phyloP scores from a whole-genome alignment of 83 land plant species.

The Larix sibirica region DNA sequence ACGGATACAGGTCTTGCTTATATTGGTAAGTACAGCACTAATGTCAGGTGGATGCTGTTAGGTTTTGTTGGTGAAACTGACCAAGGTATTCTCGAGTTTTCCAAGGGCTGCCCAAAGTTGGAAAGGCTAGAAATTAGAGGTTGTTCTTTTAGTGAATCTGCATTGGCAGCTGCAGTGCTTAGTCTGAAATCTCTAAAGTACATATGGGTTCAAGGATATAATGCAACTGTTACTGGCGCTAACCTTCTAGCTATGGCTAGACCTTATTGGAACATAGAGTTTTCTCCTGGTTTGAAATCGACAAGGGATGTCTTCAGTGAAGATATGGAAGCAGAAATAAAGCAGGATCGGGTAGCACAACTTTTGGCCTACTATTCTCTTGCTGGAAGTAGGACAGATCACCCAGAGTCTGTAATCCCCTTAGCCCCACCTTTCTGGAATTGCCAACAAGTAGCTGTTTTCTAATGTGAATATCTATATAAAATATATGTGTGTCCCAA shows the following conservation, averaged over 20 bases:
- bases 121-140: constrained; percentile 85
- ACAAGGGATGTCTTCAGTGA: constrained; percentile 17
- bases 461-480: too few species aligned
- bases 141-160: constrained; percentile 78
- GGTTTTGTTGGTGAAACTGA: constrained; percentile 82
- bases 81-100: constrained; percentile 58
- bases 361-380: constrained; percentile 86
- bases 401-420: constrained; percentile 54
- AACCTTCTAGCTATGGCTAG: constrained; percentile 71
- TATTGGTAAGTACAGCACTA: constrained; percentile 70
- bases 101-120: constrained; percentile 73
- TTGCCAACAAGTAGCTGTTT: too few species aligned
- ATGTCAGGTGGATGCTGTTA: constrained; percentile 82
- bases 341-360: constrained; percentile 51
- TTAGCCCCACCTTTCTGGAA: too few species aligned
- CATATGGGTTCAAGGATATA: constrained; percentile 89
- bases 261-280: constrained; percentile 77
- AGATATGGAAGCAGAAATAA: constrained; percentile 27
- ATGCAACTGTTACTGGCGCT: constrained; percentile 32
- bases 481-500: too few species aligned
- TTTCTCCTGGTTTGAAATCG: constrained; percentile 27
- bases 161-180: constrained; percentile 59
- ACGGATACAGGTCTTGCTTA: constrained; percentile 81
- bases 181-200: constrained; percentile 70
- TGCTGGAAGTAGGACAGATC: constrained; percentile 78